Base-by-base conservation (phyloP, 148 eudicot species). In the Heliosperma pusillum region DNA sequence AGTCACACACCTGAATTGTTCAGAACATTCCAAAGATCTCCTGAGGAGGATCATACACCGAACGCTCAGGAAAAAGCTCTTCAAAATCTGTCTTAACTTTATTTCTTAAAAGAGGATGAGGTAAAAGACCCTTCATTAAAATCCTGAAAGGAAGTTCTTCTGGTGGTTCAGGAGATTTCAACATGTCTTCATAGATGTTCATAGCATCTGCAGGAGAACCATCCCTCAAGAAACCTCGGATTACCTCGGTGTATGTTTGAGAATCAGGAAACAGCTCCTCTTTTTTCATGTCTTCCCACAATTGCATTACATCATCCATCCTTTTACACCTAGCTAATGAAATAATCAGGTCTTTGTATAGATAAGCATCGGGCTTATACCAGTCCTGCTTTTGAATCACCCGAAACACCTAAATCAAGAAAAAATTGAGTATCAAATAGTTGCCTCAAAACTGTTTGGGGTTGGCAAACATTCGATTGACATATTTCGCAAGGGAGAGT, bases 171-270 rank as follows among this genome's bases (percentile, higher is more conserved):
- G 97, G 96, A 77, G 93, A 88, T 67, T 90, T 86, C 81, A 91
- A 82, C 98, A 94, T 90, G 86, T 94, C 97, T 79, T 94, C 98
- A n/a, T 86, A 94, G 63, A 91, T 79, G 81, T 94, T 94, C 97
- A 94, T 94, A 24, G 98, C 98, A 85, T 91, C 96, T 69, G 84
- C 93, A 77, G 98, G 98, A 57, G 97, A 91, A 63, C 97, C 98
- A 74, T 84, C 80, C 64, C 85, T 88, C 82, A 94, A 79, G 77
- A 91, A 94, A 11, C 98, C 98, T 62, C 97, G 84, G 66, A 94
- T 91, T 26, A 94, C 88, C 83, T 89, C 98, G 0, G 89, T 88
- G 65, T 91, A 94, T 11, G 97, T 88, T 83, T 91, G 97, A 69
- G 85, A 88, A 85, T 94, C 97, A 29, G 93, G 98, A 77, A 86